Base-by-base conservation (phyloP, 148 eudicot species). In the Camellia granthamiana region DNA sequence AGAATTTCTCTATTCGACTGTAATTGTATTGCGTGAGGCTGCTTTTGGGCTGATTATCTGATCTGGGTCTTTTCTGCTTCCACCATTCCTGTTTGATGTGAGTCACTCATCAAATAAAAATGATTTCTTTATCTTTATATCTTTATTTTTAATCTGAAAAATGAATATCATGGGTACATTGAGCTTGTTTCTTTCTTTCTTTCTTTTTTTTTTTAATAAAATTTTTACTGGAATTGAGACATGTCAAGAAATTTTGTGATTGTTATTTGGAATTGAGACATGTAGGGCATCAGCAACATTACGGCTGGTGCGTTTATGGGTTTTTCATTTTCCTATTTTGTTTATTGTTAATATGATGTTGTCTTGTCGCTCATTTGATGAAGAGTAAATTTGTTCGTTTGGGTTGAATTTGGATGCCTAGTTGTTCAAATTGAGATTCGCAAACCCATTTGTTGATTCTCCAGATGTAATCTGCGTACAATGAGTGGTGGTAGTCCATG, bases 11-110 rank as follows among this genome's bases (percentile, higher is more conserved):
- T 76, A 52, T 76, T 69, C 61, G 68, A 7, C 73, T 69, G 79
- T 56, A 65, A 55, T 64, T 65, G 60, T 66, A 44, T n/a, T 54
- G 41, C 59, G 42, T 58, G 78, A 46, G 54, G 81, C 60, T 72
- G 62, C 68, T 81, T 84, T 82, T 78, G 52, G 56, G 58, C 75
- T 52, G 71, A 58, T 56, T 38, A 18, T 66, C 74, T 79, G 82
- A 83, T 83, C 78, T 82, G 80, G 74, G 43, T 23, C 38, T 65
- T 77, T 75, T 44, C 56, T 51, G 44, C 62, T 69, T 69, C 79
- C 51, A 58, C 78, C 69, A 80, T 76, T 75, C 61, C 81, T 77
- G 78, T 63, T 77, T 59, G 46, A 85, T 80, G 87, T 82, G 79
- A 85, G 87, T 79, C 74, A 54, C 69, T 81, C 49, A 49, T 74